These are phyloP conservation scores for Debaryomycetaceae sp. DNA, from an alignment of 1,139 yeast species.

Conservation along the genomic window DNA sequence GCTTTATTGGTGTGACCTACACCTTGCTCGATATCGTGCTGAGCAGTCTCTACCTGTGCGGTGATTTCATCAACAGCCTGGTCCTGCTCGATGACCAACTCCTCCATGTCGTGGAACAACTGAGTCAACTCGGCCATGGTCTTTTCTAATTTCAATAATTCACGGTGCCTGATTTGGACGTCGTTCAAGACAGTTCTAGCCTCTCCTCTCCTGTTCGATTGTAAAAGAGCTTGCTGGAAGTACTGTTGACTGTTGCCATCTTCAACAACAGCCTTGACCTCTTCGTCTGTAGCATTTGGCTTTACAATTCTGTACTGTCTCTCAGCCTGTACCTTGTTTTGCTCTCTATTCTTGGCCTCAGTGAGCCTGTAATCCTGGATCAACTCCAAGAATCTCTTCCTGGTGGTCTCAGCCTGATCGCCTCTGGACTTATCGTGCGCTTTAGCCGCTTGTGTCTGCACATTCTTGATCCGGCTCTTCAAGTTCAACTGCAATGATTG, in stretches of 20 bases:
- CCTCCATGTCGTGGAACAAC: slow-evolving; percentile 94
- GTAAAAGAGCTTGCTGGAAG: slow-evolving; percentile 89
- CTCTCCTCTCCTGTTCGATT: slow-evolving; percentile 93
- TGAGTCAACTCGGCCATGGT: slow-evolving; percentile 95
- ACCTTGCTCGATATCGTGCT: slow-evolving; percentile 89
- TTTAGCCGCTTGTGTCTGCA: slow-evolving; percentile 63
- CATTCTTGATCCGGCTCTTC: slow-evolving; percentile 70
- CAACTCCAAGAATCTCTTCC: slow-evolving; percentile 78
- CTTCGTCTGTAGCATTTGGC: slow-evolving; percentile 88
- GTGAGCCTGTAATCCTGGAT: slow-evolving; percentile 84
- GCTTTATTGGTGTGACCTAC: slow-evolving; percentile 94
- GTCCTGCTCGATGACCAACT: slow-evolving; percentile 93
- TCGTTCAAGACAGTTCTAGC: slow-evolving; percentile 94
- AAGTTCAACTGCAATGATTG: slow-evolving; percentile 72
- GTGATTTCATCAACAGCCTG: slow-evolving; percentile 81
- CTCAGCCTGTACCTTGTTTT: slow-evolving; percentile 83
- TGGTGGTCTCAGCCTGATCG: slow-evolving; percentile 86
- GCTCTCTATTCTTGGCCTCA: slow-evolving; percentile 83
- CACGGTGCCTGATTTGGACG: slow-evolving; percentile 95
- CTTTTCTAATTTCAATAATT: slow-evolving; percentile 89
- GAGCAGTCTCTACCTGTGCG: slow-evolving; percentile 78
- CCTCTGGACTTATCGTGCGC: slow-evolving; percentile 74
- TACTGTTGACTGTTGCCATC: slow-evolving; percentile 86
- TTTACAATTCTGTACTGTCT: slow-evolving; percentile 91
- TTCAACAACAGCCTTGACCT: slow-evolving; percentile 78